Evolutionary conservation across 2,329 filamentous ascomycete species (phyloP), one percentile per base, ranked within the genome.

Genomic region (Penicillium psychrosexuale): DNA sequence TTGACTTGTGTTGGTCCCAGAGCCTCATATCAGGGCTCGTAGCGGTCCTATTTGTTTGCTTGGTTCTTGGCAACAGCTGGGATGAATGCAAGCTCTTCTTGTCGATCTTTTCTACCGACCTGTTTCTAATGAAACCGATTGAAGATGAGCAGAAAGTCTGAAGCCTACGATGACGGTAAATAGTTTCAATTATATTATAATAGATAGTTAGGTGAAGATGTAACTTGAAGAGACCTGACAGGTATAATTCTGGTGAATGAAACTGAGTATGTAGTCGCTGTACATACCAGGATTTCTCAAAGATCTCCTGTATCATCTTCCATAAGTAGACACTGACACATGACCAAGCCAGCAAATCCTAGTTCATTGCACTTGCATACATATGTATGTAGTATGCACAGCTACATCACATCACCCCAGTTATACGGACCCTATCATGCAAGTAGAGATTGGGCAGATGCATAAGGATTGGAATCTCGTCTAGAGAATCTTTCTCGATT

Each of bases 401-500:
- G 31, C 31, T 28, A 44, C 12, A 36, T 19, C 19, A 44, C 12
- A 36, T 19, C 19, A 19, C 19, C 19, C 3, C 5, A 3, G 27
- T 15, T 50, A 51, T 48, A 55, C 12, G 15, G 19, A 44, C 38
- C 19, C 43, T 31, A 44, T 39, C 37, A 43, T 30, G 3, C 44
- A 38, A 30, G 33, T 28, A 22, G 30, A 33, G 3, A 49, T 54
- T 51, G 42, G 51, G 40, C 38, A 56, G 46, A 54, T 34, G 47
- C 45, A 31, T 17, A 8, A 30, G 24, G 22, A 45, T 55, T 56
- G 8, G 4, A 45, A 47, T 48, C 30, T 38, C 5, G 42, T 28
- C 47, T 19, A 27, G 30, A 3, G 36, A 36, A 8, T 9, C 1
- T 28, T 37, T n/a, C 5, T 33, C 3, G 1, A 9, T 36, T 51